Conservation (phyloP, 1,139 yeast species). For the Saccharomyces pastorianus region DNA sequence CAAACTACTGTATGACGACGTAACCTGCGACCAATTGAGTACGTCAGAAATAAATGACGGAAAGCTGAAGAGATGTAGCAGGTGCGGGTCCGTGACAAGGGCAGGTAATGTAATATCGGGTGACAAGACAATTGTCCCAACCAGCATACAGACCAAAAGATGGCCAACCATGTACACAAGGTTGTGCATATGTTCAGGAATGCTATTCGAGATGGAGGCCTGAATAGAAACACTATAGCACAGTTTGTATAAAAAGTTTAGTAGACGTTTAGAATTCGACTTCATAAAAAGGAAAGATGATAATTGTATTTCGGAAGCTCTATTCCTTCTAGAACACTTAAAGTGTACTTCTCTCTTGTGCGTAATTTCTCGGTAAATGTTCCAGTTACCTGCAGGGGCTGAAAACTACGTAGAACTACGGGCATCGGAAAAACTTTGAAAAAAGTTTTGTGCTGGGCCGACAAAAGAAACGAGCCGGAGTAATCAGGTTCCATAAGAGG, state of each 20-base stretch:
- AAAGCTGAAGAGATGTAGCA: constrained; percentile 28
- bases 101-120: constrained; percentile 28
- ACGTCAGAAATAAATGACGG: constrained; percentile 15
- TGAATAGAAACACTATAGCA: constrained; percentile 7
- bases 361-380: background rate
- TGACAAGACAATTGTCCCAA: constrained; percentile 29
- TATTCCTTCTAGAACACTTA: background rate
- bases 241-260: background rate
- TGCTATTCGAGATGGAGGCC: constrained; percentile 25
- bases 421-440: background rate
- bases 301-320: background rate
- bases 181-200: constrained; percentile 31
- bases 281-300: background rate
- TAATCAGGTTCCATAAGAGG: background rate
- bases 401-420: background rate
- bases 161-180: constrained; percentile 33
- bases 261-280: background rate
- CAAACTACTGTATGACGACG: constrained; percentile 24
- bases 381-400: background rate
- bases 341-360: background rate
- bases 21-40: constrained; percentile 27
- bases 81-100: constrained; percentile 31
- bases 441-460: background rate
- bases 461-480: background rate
- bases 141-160: constrained; percentile 29